Conservation (phyloP, 1,284 basidiomycete species). For the Tilletia walkeri region DNA sequence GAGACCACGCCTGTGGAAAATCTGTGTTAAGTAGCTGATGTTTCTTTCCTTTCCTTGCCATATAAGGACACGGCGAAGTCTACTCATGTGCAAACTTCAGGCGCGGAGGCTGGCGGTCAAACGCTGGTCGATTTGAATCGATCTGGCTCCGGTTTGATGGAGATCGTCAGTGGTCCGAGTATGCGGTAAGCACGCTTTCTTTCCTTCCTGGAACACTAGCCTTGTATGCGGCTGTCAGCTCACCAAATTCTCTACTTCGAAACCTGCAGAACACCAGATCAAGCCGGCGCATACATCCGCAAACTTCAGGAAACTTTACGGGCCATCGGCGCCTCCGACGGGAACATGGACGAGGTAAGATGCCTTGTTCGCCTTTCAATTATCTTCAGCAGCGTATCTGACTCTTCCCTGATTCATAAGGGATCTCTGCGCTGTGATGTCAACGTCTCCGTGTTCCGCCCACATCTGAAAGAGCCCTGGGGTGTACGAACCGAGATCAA, state of each 20-base stretch:
- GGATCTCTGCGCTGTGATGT: conserved; percentile 78
- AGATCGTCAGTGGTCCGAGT: conserved; percentile 93
- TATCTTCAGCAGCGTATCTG: background rate
- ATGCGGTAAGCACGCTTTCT: conserved; percentile 62
- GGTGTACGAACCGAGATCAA: conserved; percentile 95
- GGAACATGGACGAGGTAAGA: conserved; percentile 90
- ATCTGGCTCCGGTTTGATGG: conserved; percentile 84
- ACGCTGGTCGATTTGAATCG: conserved; percentile 80
- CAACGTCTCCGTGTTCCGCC: conserved; percentile 70
- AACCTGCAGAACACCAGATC: conserved; percentile 67
- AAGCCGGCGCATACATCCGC: conserved; percentile 84
- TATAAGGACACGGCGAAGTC: conserved; percentile 83
- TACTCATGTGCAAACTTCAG: conserved; percentile 58
- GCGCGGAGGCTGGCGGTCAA: background rate
- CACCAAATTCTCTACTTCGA: background rate
- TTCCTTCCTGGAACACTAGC: background rate
- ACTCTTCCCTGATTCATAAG: background rate
- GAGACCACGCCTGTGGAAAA: background rate
- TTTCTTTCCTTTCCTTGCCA: background rate
- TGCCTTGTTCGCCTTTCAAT: background rate
- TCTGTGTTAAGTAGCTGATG: background rate
- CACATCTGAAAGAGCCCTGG: conserved; percentile 61
- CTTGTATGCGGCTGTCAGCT: background rate
- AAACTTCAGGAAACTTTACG: conserved; percentile 79
- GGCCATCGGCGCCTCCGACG: conserved; percentile 81